Conservation (phyloP, 2,329 filamentous ascomycete species). For the Penicillium thymicola region DNA sequence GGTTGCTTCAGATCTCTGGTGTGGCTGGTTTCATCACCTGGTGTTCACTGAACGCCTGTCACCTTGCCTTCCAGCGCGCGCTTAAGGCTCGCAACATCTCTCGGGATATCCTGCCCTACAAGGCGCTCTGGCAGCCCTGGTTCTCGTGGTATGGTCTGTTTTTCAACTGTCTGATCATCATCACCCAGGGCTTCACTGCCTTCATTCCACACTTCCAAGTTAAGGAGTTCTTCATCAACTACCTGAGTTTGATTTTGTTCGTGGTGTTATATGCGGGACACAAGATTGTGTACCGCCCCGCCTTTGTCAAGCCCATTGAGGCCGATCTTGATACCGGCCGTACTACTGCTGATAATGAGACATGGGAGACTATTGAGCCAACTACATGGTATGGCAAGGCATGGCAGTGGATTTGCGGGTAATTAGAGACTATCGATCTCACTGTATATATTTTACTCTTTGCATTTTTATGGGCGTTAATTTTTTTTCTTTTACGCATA, state of each 20-base stretch:
- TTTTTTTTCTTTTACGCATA: neutral
- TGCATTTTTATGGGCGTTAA: neutral
- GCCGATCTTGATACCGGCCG: conserved; percentile 46
- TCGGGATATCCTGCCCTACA: conserved; percentile 60
- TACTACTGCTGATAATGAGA: conserved; percentile 33
- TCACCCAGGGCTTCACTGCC: conserved; percentile 66
- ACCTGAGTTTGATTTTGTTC: conserved; percentile 64
- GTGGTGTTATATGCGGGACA: conserved; percentile 57
- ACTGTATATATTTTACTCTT: neutral
- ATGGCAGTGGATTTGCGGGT: conserved; percentile 23
- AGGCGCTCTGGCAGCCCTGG: conserved; percentile 60
- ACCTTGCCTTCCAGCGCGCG: conserved; percentile 62
- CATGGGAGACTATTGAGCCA: conserved; percentile 34
- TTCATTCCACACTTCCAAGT: conserved; percentile 60
- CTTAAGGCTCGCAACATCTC: conserved; percentile 56
- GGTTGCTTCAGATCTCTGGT: conserved; percentile 35
- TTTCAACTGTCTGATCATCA: conserved; percentile 61
- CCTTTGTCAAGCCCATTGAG: conserved; percentile 38
- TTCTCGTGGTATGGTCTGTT: conserved; percentile 64
- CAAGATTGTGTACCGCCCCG: conserved; percentile 46
- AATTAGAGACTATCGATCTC: neutral
- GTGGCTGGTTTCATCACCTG: conserved; percentile 37
- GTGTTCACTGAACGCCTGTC: conserved; percentile 48
- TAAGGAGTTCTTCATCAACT: conserved; percentile 61
- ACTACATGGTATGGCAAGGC: conserved; percentile 31